These are phyloP conservation scores for Zymoseptoria tritici DNA, from an alignment of 2,329 filamentous ascomycete genomes.

Conservation along the genomic window DNA sequence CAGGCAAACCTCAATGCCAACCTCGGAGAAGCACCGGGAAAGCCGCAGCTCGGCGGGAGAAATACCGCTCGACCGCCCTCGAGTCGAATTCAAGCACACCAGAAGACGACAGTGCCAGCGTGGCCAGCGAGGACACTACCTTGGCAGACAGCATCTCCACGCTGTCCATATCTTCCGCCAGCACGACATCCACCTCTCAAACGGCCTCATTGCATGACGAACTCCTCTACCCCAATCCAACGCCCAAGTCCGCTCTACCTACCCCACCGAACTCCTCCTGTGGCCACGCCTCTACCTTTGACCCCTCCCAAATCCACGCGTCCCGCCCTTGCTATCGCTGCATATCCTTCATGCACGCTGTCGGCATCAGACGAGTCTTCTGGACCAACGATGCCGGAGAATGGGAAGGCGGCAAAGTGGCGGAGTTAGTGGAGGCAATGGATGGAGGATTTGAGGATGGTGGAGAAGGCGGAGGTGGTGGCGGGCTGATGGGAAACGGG, in stretches of 20 bases:
- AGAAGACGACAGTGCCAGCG: not conserved
- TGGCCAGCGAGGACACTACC: not conserved
- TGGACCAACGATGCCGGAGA: slow-evolving; percentile 44
- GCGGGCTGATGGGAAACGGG: slow-evolving; percentile 25
- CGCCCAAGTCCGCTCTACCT: slow-evolving; percentile 2
- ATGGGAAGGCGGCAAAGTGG: slow-evolving; percentile 47
- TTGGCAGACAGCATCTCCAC: slow-evolving; percentile 8
- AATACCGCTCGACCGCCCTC: not conserved
- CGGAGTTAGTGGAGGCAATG: slow-evolving; percentile 42
- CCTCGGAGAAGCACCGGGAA: not conserved
- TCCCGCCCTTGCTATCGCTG: slow-evolving; percentile 49
- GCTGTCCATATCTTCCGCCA: slow-evolving; percentile 13
- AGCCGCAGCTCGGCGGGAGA: not conserved
- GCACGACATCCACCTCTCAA: no score
- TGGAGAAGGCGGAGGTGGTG: slow-evolving; percentile 13
- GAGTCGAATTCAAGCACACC: not conserved
- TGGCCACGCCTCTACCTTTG: slow-evolving; percentile 6
- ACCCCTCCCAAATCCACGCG: slow-evolving; percentile 26
- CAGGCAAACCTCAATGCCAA: slow-evolving; percentile 8
- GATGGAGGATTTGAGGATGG: slow-evolving; percentile 26
- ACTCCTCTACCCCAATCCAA: slow-evolving; percentile 26
- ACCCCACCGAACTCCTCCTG: not conserved
- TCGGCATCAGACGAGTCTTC: slow-evolving; percentile 47
- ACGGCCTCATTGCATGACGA: slow-evolving; percentile 49
- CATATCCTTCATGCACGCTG: slow-evolving; percentile 45